Base-by-base conservation (phyloP, 805 yeast genomes). In the Lipomyces yamadae region DNA sequence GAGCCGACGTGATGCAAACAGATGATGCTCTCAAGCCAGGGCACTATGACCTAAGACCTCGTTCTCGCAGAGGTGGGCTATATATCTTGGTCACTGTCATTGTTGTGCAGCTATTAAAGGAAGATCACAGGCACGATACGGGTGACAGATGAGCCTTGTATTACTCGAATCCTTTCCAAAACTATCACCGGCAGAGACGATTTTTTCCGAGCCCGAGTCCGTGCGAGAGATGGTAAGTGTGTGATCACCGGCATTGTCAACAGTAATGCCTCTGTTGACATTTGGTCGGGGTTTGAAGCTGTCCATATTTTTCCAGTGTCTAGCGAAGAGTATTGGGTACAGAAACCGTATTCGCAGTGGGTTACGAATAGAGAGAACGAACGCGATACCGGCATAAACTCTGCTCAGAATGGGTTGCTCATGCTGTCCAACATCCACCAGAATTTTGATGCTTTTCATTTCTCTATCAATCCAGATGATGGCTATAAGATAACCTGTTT, bases 401-500 rank as follows among this genome's bases (percentile, higher is more conserved):
- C 52, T 8, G 8, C n/a, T 45, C 52, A 45, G 52, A 45, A 45
- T 45, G 52, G 2, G 29, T n/a, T 45, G 52, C 52, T 45, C 13
- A 45, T 45, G 52, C 52, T 45, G 29, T n/a, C 29, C 52, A 10
- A 6, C 13, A 45, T 45, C 52, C 52, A 45, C 13, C 29, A 15
- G 29, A 15, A 10, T 15, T 45, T 45, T 45, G 52, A 45, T 45
- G 52, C 7, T 6, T 45, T 45, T 45, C n/a, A 18, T 10, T 45
- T 45, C 52, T 15, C 52, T n/a, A 10, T 45, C 18, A 45, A 45
- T 10, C 52, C 52, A 45, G 52, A 45, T 18, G 52, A 45, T 45
- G 52, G 52, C 29, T 45, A 45, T 45, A 45, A 45, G 29, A 45
- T 45, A 45, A 45, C 11, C 52, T 45, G 52, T 45, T 45, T 45